Base-by-base conservation (phyloP, 257 asterid genomes). In the Handroanthus guayacan region DNA sequence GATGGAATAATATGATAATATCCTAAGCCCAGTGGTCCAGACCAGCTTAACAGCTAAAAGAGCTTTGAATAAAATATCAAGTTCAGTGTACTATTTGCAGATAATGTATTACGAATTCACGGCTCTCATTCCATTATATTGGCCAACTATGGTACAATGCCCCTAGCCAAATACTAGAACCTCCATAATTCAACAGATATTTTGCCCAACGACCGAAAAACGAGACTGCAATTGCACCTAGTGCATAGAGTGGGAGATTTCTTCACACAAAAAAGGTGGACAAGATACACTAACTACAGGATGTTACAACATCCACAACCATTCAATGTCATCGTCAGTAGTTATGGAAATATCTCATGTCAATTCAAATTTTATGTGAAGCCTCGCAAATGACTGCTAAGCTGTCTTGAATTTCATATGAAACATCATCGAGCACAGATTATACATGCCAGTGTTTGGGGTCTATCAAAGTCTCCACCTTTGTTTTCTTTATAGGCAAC, bases 101-200 rank as follows among this genome's bases (percentile, higher is more conserved):
- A 25, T 38, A 63, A 9, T 37, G 18, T 62, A 62, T 12, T 11
- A 12, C 6, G 9, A 5, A 31, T 11, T 62, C 9, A 13, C 36
- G 67, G 37, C 3, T 50, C 31, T 66, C 34, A 25, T 66, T 65
- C 74, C 62, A 75, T 54, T 67, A 31, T 67, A 44, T 44, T 34
- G 34, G 75, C 52, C 51, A 38, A n/a, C 38, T 7, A n/a, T 36
- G 47, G 41, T 64, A 64, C 36, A 6, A 62, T 13, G 47, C 38
- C 39, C 39, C 6, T 36, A 12, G 11, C 25, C 68, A 17, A 62
- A 6, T 12, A 6, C 25, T 38, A 34, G 68, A 62, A 5, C 51
- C 3, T 64, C 69, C 9, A 6, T n/a, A 41, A 64, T 39, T 38
- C 34, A 39, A 64, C 66, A 74, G 57, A 64, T 65, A 52, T 39